These are phyloP conservation scores for Botrytis fragariae DNA, from an alignment of 2,329 filamentous ascomycete genomes.

Conservation along the genomic window DNA sequence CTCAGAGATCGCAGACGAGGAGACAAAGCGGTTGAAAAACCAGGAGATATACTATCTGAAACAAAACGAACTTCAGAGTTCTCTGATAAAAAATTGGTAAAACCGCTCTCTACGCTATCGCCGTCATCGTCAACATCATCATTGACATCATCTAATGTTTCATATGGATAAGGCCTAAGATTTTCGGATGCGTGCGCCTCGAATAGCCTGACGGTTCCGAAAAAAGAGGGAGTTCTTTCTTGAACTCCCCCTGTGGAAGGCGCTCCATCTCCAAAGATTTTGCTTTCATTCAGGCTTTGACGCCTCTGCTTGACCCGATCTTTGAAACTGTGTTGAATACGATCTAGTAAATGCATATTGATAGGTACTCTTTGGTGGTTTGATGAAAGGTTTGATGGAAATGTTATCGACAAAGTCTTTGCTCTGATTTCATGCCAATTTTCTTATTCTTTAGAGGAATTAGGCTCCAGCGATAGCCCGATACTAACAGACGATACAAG, in stretches of 20 bases:
- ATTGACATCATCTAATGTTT: not conserved
- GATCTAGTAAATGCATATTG: not conserved
- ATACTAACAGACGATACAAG: not conserved
- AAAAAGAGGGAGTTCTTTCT: rapidly evolving
- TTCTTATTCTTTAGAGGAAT: not conserved
- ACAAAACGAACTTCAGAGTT: not conserved
- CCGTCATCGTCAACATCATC: not conserved
- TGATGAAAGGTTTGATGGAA: not conserved
- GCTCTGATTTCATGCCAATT: not conserved
- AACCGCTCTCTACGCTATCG: not conserved
- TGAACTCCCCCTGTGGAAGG: not conserved
- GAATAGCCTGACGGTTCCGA: not conserved
- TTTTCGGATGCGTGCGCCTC: not conserved
- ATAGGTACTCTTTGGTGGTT: not conserved
- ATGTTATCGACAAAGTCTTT: not conserved
- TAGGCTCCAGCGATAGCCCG: not conserved
- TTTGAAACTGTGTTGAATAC: not conserved
- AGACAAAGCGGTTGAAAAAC: not conserved
- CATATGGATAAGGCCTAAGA: too few species aligned
- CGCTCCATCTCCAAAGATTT: not conserved
- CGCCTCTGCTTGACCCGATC: not conserved
- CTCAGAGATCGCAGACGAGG: not conserved
- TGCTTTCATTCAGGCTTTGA: not conserved
- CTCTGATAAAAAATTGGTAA: not conserved
- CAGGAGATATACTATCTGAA: not conserved